Evolutionary conservation across 192 early-diverging fungal genomes (phyloP), one percentile per base, ranked within the genome.

Genomic region (Geosiphon pyriformis): DNA sequence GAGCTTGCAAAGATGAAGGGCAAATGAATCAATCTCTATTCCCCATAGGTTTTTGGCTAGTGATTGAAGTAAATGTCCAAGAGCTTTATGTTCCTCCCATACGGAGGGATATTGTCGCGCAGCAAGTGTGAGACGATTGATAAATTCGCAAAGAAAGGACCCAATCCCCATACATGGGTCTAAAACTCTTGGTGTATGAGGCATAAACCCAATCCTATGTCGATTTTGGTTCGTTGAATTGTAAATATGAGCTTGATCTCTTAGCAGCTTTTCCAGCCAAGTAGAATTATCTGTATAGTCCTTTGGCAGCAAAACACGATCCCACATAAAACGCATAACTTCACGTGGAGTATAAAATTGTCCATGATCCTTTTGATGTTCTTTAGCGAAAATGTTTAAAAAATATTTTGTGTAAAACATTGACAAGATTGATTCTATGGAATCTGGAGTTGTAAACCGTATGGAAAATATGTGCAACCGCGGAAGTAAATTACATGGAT

Each of bases 301-400:
- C n/a, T n/a, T n/a, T 0, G 65, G 55, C 1, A 61, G 15, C 33
- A 78, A 50, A 22, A 74, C 76, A 17, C 76, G 55, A 29, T 57
- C 70, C 83, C 83, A 85, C 83, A 85, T 85, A 23, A 85, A 85
- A 4, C 72, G 67, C 2, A 85, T 78, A 2, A 83, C 73, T n/a
- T 61, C 61, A 12, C 73, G 67, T 1, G 83, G 83, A 3, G 83
- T 82, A 68, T 85, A 85, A 34, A 80, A 85, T 59, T 85, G 83
- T 8, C 81, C 83, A 50, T 85, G 81, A 20, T 85, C 81, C n/a
- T 82, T 82, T 72, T 85, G 83, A n/a, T 85, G 79, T 26, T 79
- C 71, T 46, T 81, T 78, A 20, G 72, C 81, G 0, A 72, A 67
- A 4, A 76, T 59, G 12, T 78, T 68, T 12, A 85, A 59, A 47